phyloP scores from a whole-genome alignment of 495 filamentous ascomycete genomes.

The Penicillium goetzii region DNA sequence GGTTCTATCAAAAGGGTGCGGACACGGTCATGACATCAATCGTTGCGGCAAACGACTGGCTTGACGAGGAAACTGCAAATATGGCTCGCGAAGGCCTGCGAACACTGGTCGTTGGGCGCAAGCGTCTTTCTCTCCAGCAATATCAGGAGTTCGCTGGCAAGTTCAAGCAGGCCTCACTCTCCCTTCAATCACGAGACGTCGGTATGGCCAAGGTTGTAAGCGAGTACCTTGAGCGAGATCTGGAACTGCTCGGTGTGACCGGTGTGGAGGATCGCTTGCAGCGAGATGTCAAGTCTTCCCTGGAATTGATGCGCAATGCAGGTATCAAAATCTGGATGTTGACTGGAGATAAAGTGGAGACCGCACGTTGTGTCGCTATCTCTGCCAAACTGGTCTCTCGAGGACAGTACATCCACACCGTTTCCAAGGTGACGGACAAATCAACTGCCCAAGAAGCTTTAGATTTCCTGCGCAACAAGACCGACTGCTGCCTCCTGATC shows the following conservation, averaged over 20 bases:
- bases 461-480: constrained; percentile 84
- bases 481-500: constrained; percentile 88
- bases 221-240: constrained; percentile 81
- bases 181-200: constrained; percentile 75
- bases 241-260: constrained; percentile 93
- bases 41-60: constrained; percentile 94
- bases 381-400: constrained; percentile 91
- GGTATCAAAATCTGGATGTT: constrained; percentile 99
- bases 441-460: constrained; percentile 78
- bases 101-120: constrained; percentile 91
- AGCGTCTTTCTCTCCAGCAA: constrained; percentile 71
- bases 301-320: constrained; percentile 94
- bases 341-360: constrained; percentile 98
- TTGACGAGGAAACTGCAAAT: constrained; percentile 97
- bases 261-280: constrained; percentile 98
- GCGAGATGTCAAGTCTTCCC: constrained; percentile 88
- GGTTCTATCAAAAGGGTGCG: constrained; percentile 99
- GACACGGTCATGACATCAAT: constrained; percentile 97
- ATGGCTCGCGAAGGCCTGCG: constrained; percentile 97
- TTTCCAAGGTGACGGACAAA: constrained; percentile 67
- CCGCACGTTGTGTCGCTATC: constrained; percentile 94
- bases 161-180: constrained; percentile 79
- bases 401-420: constrained; percentile 94
- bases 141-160: constrained; percentile 76
- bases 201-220: constrained; percentile 79